Conservation (phyloP, 441 rosid species). For the Lepidium campestre region DNA sequence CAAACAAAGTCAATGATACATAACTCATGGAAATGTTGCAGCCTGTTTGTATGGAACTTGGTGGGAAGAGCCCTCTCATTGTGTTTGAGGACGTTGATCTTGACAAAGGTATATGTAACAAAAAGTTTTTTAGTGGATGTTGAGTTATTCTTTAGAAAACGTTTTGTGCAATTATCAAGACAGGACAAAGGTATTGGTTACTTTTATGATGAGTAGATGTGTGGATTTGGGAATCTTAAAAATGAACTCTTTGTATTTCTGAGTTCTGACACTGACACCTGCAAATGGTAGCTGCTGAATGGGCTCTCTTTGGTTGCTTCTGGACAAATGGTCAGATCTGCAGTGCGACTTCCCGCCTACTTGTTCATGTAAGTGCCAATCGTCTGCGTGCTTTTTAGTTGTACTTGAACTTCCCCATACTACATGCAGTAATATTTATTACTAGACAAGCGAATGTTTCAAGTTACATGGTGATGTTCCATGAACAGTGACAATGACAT, state of each 20-base stretch:
- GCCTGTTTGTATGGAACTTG: conserved; percentile 95
- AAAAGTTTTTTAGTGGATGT: not conserved
- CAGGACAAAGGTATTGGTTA: not conserved
- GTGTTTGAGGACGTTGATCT: conserved; percentile 94
- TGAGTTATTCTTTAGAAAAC: not conserved
- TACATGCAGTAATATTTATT: not conserved
- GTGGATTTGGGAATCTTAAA: not conserved
- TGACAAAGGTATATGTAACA: conserved; percentile 60
- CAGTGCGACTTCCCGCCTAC: conserved; percentile 96
- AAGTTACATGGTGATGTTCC: not conserved
- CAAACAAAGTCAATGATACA: not conserved
- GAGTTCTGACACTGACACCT: not conserved
- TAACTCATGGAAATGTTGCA: conserved; percentile 29
- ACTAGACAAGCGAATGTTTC: not conserved
- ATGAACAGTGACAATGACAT: not conserved
- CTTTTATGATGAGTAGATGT: not conserved
- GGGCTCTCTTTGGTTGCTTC: conserved; percentile 94
- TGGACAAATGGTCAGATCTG: conserved; percentile 99
- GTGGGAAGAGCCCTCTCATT: conserved; percentile 93
- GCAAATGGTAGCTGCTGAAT: conserved; percentile 68
- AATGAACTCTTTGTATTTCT: not conserved
- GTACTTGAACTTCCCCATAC: not conserved
- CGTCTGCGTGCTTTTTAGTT: not conserved
- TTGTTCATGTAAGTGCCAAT: conserved; percentile 73
- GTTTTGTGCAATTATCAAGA: not conserved